phyloP scores from a whole-genome alignment of 1,284 basidiomycete genomes.

The Ganoderma resinaceum region DNA sequence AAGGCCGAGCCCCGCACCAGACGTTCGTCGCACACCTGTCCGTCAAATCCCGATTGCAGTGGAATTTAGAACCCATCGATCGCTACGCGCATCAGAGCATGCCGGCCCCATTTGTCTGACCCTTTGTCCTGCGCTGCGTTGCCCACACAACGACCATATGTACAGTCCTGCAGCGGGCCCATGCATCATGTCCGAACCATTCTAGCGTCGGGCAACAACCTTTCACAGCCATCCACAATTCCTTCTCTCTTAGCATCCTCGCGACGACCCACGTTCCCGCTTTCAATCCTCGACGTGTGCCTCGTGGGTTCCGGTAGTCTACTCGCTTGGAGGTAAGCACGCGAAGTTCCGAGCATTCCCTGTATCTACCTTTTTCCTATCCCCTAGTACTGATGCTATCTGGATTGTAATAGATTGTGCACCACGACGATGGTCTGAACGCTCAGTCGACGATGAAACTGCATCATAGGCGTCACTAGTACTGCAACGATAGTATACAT shows the following conservation, averaged over 20 bases:
- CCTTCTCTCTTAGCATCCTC: background rate
- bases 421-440: background rate
- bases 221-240: conserved; percentile 1
- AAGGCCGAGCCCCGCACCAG: background rate
- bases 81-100: background rate
- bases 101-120: background rate
- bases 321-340: background rate
- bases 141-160: background rate
- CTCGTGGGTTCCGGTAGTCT: background rate
- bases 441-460: background rate
- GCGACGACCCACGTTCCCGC: background rate
- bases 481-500: no score
- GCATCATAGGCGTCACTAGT: background rate
- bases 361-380: background rate
- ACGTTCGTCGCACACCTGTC: background rate
- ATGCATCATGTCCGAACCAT: background rate
- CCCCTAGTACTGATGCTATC: background rate
- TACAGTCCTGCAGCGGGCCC: background rate
- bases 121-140: background rate
- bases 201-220: background rate
- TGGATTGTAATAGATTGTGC: background rate
- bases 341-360: background rate
- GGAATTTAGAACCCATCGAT: background rate
- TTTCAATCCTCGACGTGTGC: background rate
- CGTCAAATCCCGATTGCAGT: background rate